phyloP scores from a whole-genome alignment of 2,329 filamentous ascomycete species.

The Colletotrichum tanaceti region DNA sequence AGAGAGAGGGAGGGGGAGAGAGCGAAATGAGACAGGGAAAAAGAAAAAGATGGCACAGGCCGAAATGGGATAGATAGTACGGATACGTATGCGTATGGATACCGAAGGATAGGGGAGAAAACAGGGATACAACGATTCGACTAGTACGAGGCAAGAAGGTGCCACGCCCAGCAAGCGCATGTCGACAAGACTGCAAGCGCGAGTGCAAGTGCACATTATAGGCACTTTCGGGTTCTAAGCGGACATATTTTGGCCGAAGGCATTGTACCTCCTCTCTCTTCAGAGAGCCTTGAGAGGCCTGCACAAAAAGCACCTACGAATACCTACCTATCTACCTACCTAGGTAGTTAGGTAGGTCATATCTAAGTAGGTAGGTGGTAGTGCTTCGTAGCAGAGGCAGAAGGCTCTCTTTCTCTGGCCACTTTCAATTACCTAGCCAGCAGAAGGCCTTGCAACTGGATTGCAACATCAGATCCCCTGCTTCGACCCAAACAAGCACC shows the following conservation, averaged over 20 bases:
- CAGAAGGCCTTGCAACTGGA: not conserved
- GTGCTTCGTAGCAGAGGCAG: too few species aligned
- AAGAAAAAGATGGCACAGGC: constrained; percentile 5
- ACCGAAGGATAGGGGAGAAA: constrained; percentile 13
- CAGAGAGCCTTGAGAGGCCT: too few species aligned
- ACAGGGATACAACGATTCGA: constrained; percentile 28
- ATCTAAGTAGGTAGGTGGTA: too few species aligned
- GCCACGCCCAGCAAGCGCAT: constrained; percentile 15
- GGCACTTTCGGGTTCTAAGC: constrained; percentile 12
- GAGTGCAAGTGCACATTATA: not conserved
- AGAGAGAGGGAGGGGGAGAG: not conserved
- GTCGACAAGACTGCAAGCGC: not conserved
- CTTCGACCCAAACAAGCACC: not conserved
- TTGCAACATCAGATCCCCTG: constrained; percentile 1
- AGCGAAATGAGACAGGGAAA: not conserved
- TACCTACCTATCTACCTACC: too few species aligned
- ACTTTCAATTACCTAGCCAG: constrained; percentile 9
- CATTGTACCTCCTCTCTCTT: not conserved
- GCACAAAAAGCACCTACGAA: too few species aligned
- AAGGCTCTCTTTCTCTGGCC: not conserved
- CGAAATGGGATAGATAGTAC: constrained; percentile 23
- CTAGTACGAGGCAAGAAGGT: constrained; percentile 40
- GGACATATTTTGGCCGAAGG: constrained; percentile 28
- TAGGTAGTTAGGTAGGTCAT: too few species aligned
- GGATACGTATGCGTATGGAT: not conserved